phyloP scores from a whole-genome alignment of 306 rosid species.

The Corylus americana region DNA sequence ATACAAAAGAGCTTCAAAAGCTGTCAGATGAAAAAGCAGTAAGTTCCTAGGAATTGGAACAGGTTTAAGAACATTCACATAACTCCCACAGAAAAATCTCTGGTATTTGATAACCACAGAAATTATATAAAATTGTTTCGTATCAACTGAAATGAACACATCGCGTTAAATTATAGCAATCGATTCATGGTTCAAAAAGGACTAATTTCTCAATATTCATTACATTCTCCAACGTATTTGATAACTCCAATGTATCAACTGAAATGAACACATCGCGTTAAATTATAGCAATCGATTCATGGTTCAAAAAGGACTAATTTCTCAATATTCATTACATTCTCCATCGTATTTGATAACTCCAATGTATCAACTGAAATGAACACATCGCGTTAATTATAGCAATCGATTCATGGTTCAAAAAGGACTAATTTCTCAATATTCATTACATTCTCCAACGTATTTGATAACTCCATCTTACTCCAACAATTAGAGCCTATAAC shows the following conservation, averaged over 20 bases:
- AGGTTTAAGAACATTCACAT: neutral
- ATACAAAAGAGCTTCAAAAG: conserved; percentile 66
- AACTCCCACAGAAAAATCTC: neutral
- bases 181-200: neutral
- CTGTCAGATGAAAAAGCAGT: conserved; percentile 38
- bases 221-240: too few species aligned
- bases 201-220: neutral
- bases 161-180: neutral
- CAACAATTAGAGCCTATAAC: neutral
- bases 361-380: neutral
- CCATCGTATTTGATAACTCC: too few species aligned
- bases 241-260: neutral
- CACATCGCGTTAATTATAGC: neutral
- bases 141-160: neutral
- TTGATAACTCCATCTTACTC: neutral
- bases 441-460: neutral
- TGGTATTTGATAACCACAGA: neutral
- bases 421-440: neutral
- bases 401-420: neutral
- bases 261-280: neutral
- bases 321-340: neutral
- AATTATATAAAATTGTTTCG: neutral
- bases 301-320: conserved; percentile 1
- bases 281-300: neutral
- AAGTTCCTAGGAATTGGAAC: conserved; percentile 3